Evolutionary conservation across 2,329 filamentous ascomycete genomes (phyloP), one percentile per base, ranked within the genome.

Genomic region (Corynespora cassiicola): DNA sequence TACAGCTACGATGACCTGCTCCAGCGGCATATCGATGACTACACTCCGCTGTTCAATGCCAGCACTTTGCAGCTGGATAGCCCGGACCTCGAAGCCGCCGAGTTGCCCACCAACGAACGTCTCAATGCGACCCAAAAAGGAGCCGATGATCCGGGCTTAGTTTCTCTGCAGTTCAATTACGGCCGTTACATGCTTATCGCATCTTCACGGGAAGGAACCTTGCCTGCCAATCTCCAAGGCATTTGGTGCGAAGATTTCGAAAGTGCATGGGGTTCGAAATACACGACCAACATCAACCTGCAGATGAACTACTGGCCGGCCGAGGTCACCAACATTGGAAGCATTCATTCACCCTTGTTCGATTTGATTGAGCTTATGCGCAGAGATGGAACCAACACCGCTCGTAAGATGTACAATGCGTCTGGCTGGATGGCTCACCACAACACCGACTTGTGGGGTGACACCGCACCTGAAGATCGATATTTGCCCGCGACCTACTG

Each of bases 241-340:
- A 65, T 76, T 21, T 75, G 71, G 73, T 75, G 74, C 31, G 56
- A 65, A 1, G 61, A 63, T 5, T 73, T 72, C 37, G 50, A 63
- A 7, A 71, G 70, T 5, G 58, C 71, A 0, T 78, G 75, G 75
- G 74, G 74, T 3, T 69, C 65, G 16, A 77, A 75, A 43, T 76
- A 71, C 39, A 78, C 75, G 1, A 74, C 78, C 47, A 77, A 78
- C 44, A 75, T 78, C 53, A 79, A 78, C 26, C 58, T 70, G 0
- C 69, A 79, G 51, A 79, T 79, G 76, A 78, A 78, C 45, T 79
- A 79, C 49, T 79, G 75, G 75, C 66, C 44, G 4, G 54, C 51
- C 2, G 42, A 56, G 7, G 42, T 43, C 1, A 48, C 50, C 3
- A 54, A 58, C 27, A 43, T 63, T 1, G 40, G 61, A 0, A 71